Evolutionary conservation across 192 early-diverging fungal species (phyloP).

Genomic region (Podila epicladia): DNA sequence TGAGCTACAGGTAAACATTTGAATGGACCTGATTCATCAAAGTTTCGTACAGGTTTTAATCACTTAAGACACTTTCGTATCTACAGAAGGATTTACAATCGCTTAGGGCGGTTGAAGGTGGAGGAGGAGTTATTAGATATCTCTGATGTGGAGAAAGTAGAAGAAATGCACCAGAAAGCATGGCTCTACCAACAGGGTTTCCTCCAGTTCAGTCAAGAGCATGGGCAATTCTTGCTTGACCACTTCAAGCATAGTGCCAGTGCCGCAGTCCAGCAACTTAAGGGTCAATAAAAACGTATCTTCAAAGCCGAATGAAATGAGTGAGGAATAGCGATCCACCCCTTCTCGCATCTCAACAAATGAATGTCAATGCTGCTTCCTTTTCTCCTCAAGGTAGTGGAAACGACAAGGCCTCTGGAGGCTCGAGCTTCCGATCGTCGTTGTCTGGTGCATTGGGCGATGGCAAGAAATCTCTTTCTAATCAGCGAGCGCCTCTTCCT

Average conservation of each 20-base stretch:
- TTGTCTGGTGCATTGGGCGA: conserved; percentile 16
- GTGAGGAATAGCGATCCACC: too few species aligned
- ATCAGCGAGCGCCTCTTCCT: conserved; percentile 21
- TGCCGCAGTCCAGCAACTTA: conserved; percentile 31
- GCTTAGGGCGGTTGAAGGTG: conserved; percentile 38
- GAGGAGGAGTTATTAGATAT: conserved; percentile 50
- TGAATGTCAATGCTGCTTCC: conserved; percentile 48
- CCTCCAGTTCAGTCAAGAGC: conserved; percentile 43
- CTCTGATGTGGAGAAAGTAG: conserved; percentile 47
- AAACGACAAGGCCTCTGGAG: conserved; percentile 31
- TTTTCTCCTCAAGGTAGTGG: conserved; percentile 35
- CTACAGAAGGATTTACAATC: conserved; percentile 39
- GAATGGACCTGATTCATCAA: neutral
- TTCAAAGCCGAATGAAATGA: too few species aligned
- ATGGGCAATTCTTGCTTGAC: conserved; percentile 34
- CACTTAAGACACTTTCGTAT: neutral
- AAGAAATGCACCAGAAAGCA: conserved; percentile 42
- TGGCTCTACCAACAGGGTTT: conserved; percentile 41
- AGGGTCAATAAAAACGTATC: too few species aligned
- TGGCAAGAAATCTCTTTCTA: conserved; percentile 25
- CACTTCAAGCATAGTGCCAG: conserved; percentile 47
- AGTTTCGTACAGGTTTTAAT: too few species aligned
- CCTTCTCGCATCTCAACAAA: neutral
- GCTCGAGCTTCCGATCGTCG: conserved; percentile 33
- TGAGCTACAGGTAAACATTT: conserved; percentile 43